Conservation (phyloP, 345 rosid species). For the Sisymbrium altissimum region DNA sequence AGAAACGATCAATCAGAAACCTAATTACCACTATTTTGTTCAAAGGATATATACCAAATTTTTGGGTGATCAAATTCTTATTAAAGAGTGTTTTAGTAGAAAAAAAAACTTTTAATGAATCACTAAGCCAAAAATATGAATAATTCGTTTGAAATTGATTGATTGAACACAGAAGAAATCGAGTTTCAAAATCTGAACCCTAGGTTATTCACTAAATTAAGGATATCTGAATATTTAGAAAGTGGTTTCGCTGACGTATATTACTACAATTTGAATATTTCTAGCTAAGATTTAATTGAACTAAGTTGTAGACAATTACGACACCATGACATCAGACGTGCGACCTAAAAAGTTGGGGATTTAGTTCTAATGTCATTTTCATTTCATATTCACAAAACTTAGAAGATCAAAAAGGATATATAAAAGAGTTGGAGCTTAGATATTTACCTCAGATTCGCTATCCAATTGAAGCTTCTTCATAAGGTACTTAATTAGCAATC, state of each 20-base stretch:
- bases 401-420: background rate
- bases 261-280: slow-evolving; percentile 15
- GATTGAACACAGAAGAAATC: background rate
- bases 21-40: background rate
- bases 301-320: slow-evolving; percentile 14
- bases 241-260: slow-evolving; percentile 14
- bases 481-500: slow-evolving; percentile 85
- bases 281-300: slow-evolving; percentile 8
- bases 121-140: background rate
- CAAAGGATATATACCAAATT: background rate
- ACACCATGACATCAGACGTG: slow-evolving; percentile 33
- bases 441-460: slow-evolving; percentile 87
- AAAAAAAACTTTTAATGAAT: background rate
- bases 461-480: slow-evolving; percentile 83
- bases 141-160: background rate
- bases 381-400: slow-evolving; percentile 3
- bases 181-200: background rate
- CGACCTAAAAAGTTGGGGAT: slow-evolving; percentile 33
- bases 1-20: slow-evolving; percentile 27
- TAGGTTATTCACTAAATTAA: slow-evolving; percentile 14
- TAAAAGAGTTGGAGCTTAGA: background rate
- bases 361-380: slow-evolving; percentile 32
- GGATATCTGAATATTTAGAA: slow-evolving; percentile 18
- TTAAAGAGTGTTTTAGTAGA: background rate
- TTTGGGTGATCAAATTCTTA: background rate